A percentile compares a stretch with the other conserved stretches of the same genome.
Conservation (phyloP, 352 stramenopile species). For the Blastocystis sp. region DNA sequence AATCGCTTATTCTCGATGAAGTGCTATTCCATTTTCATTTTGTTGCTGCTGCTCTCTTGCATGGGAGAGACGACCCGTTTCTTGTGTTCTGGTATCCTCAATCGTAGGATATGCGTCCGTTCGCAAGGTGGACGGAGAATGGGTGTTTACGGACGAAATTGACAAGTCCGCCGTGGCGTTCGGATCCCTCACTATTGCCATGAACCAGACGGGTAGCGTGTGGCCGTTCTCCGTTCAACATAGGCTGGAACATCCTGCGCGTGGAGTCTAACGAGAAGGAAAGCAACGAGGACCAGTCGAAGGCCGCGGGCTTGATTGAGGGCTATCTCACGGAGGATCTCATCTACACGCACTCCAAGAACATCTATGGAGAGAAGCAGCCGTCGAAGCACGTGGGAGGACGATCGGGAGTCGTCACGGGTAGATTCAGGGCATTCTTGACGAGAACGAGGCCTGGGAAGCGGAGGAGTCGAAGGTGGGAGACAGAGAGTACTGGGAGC, state of each 20-base stretch:
- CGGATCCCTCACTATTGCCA: constrained; percentile 11
- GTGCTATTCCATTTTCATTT: background rate
- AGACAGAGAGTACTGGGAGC: constrained; percentile 78
- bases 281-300: constrained; percentile 77
- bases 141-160: constrained; percentile 13
- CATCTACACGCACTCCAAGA: constrained; percentile 80
- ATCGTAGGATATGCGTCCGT: constrained; percentile 39
- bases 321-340: constrained; percentile 79
- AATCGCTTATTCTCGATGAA: background rate
- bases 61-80: background rate
- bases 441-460: constrained; percentile 75
- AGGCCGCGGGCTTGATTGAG: constrained; percentile 79
- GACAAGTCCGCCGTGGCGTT: constrained; percentile 40
- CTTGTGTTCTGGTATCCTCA: background rate
- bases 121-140: constrained; percentile 25
- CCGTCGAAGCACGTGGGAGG: constrained; percentile 77
- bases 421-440: constrained; percentile 72
- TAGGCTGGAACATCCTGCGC: constrained; percentile 70
- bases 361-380: constrained; percentile 77
- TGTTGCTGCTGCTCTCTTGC: background rate
- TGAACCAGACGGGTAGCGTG: constrained; percentile 45
- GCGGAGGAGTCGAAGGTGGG: constrained; percentile 77
- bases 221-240: background rate
- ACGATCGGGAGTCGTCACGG: background rate
- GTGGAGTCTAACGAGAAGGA: constrained; percentile 69